Evolutionary conservation across 768 basidiomycete genomes (phyloP), one percentile per base, ranked within the genome.

Genomic region (Floccularia luteovirens): DNA sequence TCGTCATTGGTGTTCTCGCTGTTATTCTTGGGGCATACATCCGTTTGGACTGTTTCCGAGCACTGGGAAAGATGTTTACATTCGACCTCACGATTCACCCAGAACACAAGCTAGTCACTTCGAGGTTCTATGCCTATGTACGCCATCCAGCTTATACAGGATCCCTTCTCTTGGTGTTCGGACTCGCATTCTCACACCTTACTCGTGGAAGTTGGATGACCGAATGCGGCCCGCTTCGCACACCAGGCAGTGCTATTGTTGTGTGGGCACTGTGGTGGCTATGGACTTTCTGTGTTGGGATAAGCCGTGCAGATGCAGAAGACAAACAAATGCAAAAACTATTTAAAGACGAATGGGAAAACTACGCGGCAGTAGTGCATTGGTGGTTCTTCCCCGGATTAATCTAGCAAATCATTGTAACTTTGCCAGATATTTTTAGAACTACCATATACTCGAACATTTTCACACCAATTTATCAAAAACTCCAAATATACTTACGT

Each of bases 41-140:
- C 46, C 73, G 75, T 27, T 51, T 75, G 13, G 69, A 63, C 46
- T 77, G 75, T 48, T 78, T 74, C 66, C 59, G 55, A 40, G 63
- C 70, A 17, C 70, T 78, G 16, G 76, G 75, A 2, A 51, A 62
- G 1, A 56, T 76, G 41, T 79, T 79, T 60, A 77, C 76, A 0
- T 78, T 77, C 51, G 75, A 77, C 48, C 64, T 79, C 35, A 74
- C 74, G 33, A 53, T 78, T 30, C 72, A 69, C 40, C 72, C 74
- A 1, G 53, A 59, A 23, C 77, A 79, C 56, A 63, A 55, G 35
- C 63, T 77, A 32, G 57, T 77, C 45, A 75, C 73, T 2, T 51
- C 55, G n/a, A 66, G 73, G 14, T 69, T 64, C 43, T 77, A 77
- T 50, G 42, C 55, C 4, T 67, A 68, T 42, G 75, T 76, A 38